Base-by-base conservation (phyloP, 306 rosid species). In the Vigna mungo region DNA sequence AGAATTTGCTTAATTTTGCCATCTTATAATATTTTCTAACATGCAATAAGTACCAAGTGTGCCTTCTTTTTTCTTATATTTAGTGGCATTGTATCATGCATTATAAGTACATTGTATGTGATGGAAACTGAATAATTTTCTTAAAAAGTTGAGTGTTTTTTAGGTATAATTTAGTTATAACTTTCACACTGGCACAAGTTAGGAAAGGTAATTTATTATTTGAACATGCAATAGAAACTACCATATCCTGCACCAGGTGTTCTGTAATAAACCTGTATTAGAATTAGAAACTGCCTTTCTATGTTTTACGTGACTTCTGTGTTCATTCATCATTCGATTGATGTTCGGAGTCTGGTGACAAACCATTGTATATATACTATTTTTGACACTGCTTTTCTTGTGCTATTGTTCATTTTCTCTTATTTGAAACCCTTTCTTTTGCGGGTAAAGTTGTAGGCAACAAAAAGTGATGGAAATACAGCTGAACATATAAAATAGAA, bases 401-500 rank as follows among this genome's bases (percentile, higher is more conserved):
- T 46, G 16, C 68, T 63, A 60, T 61, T 66, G 51, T 37, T 21
- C 66, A 30, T 61, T 76, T 76, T 49, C 52, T 25, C 62, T 71
- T 71, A 71, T 64, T 64, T 79, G 53, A 73, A 69, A 53, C 60
- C 75, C 41, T 61, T 36, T 60, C 59, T 16, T 30, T 30, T 41
- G 52, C 53, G 74, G 21, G 39, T 76, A 37, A 56, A 66, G 23
- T 18, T 59, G 11, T 75, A 64, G 76, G 43, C 30, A 23, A 63
- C 18, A 44, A 11, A 12, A 44, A 71, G 54, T 59, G 71, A 71
- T 70, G 59, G 30, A 77, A 68, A 75, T 30, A 78, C 30, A 13
- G 27, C 46, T 34, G 23, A 68, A 46, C 64, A 44, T 76, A 32
- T 20, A 41, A 66, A 64, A 48, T 32, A 48, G 53, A 54, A 72